phyloP scores from a whole-genome alignment of 2,329 filamentous ascomycete species.

The Aspergillus clavatus region DNA sequence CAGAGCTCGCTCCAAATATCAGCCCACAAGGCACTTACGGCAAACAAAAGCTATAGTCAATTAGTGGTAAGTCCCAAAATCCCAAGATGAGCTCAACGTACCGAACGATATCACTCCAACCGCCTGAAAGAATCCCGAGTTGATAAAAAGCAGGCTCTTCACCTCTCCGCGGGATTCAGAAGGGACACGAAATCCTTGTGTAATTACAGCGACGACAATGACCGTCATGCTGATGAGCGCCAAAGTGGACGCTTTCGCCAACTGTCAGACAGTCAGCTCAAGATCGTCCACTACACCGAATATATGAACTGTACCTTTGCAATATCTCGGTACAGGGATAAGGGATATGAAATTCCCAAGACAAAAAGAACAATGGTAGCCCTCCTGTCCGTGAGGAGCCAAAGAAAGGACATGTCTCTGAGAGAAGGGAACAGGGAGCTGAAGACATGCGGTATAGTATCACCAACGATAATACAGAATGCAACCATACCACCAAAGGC shows the following conservation, averaged over 20 bases:
- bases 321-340: constrained; percentile 94
- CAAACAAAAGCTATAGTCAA: constrained; percentile 57
- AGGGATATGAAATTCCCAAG: constrained; percentile 78
- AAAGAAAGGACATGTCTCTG: constrained; percentile 67
- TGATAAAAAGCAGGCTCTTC: constrained; percentile 67
- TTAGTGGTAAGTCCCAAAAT: constrained; percentile 27
- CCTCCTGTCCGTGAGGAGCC: constrained; percentile 73
- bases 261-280: constrained; percentile 48
- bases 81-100: constrained; percentile 39
- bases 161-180: constrained; percentile 67
- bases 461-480: constrained; percentile 94
- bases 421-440: constrained; percentile 75
- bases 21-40: constrained; percentile 40
- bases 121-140: constrained; percentile 85
- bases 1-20: neutral
- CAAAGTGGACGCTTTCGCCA: constrained; percentile 92
- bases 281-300: neutral
- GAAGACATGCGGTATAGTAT: constrained; percentile 90
- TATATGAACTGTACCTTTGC: constrained; percentile 64
- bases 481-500: constrained; percentile 98
- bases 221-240: constrained; percentile 89
- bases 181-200: constrained; percentile 74
- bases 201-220: constrained; percentile 81
- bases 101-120: constrained; percentile 98
- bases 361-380: constrained; percentile 86